These are phyloP conservation scores for Nannizziopsis arthrosporioides DNA, from an alignment of 2,329 filamentous ascomycete genomes.

Conservation along the genomic window DNA sequence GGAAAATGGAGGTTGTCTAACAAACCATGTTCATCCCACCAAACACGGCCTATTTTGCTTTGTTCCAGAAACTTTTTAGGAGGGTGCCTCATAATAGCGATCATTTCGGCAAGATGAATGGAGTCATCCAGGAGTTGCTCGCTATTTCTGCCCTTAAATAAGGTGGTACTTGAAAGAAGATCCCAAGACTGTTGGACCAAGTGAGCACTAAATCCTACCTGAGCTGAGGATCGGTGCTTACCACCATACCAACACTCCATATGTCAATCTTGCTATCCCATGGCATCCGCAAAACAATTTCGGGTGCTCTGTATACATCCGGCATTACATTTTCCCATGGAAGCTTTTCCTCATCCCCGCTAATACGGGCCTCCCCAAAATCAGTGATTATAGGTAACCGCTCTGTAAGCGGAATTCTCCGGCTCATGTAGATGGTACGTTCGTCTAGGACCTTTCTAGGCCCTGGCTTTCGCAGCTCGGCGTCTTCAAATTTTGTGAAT, in stretches of 20 bases:
- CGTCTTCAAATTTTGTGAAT: conserved; percentile 11
- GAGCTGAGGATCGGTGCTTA: conserved; percentile 4
- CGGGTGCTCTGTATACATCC: conserved; percentile 18
- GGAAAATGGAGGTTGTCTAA: too few species aligned
- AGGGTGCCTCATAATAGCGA: conserved; percentile 15
- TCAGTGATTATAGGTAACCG: conserved; percentile 10
- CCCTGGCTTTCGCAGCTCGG: conserved; percentile 3
- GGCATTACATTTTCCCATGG: conserved; percentile 16
- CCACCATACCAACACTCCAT: conserved; percentile 20
- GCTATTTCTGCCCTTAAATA: conserved; percentile 5
- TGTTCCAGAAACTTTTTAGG: conserved; percentile 15
- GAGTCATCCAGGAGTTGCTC: conserved; percentile 8
- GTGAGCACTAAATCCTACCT: background rate
- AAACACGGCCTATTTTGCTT: conserved; percentile 16
- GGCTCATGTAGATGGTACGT: conserved; percentile 12
- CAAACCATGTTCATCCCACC: conserved; percentile 19
- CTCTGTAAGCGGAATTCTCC: conserved; percentile 4
- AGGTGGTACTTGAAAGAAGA: background rate
- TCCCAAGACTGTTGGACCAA: conserved; percentile 10
- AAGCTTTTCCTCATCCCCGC: conserved; percentile 1
- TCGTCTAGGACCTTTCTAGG: conserved; percentile 12
- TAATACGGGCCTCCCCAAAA: conserved; percentile 10
- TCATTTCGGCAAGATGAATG: conserved; percentile 19
- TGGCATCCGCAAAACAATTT: conserved; percentile 18
- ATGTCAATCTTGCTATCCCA: conserved; percentile 20